Conservation (phyloP, 1,139 yeast species). For the Saccharomyces hybrid region DNA sequence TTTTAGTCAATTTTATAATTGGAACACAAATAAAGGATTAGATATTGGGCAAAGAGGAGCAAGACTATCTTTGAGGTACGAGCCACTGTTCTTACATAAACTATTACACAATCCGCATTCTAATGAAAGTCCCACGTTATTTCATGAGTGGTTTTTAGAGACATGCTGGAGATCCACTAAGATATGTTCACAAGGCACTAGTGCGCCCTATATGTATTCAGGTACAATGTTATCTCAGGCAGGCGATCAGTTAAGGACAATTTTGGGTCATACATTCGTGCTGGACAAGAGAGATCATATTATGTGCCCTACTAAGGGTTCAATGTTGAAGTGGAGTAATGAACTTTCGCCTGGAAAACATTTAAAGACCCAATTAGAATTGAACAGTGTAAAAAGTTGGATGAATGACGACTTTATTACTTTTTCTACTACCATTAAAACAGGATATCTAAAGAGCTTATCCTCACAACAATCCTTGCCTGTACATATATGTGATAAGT, state of each 20-base stretch:
- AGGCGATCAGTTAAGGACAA: slow-evolving; percentile 56
- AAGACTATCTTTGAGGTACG: not conserved
- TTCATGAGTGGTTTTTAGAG: slow-evolving; percentile 1
- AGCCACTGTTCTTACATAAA: not conserved
- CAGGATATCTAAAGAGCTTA: slow-evolving; percentile 45
- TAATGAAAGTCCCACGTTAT: not conserved
- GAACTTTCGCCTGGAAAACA: slow-evolving; percentile 40
- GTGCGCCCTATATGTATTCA: slow-evolving; percentile 12
- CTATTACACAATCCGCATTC: not conserved
- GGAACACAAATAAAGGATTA: not conserved
- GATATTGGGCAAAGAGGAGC: not conserved
- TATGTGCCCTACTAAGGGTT: slow-evolving; percentile 55
- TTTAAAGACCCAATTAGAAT: slow-evolving; percentile 38
- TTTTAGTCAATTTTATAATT: slow-evolving; percentile 25
- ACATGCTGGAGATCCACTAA: not conserved
- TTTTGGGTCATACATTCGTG: slow-evolving; percentile 44
- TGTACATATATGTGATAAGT: slow-evolving; percentile 38
- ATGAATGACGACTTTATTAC: slow-evolving; percentile 29
- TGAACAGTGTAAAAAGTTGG: slow-evolving; percentile 37
- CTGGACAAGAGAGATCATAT: slow-evolving; percentile 54
- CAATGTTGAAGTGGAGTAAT: slow-evolving; percentile 42
- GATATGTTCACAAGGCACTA: not conserved
- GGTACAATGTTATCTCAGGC: slow-evolving; percentile 37
- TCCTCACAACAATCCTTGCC: slow-evolving; percentile 17
- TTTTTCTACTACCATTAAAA: slow-evolving; percentile 39